Evolutionary conservation across 257 asterid genomes (phyloP).

Genomic region (Agastache rugosa): DNA sequence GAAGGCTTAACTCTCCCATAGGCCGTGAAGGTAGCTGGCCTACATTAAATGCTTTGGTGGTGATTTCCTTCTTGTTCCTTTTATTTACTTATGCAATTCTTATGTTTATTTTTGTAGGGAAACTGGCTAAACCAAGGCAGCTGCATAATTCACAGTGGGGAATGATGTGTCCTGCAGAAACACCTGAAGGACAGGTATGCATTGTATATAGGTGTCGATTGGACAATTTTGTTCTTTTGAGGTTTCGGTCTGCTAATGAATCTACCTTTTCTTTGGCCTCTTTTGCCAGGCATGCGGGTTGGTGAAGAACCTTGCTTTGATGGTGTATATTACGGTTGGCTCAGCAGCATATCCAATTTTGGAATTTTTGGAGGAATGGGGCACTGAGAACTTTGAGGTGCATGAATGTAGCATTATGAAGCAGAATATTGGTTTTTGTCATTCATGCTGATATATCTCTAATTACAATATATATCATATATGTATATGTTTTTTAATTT

Average conservation of each 20-base stretch:
- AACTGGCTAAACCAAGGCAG: conserved; percentile 98
- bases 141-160: conserved; percentile 99
- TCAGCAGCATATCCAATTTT: conserved; percentile 97
- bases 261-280: conserved; percentile 29
- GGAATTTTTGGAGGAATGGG: conserved; percentile 98
- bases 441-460: conserved; percentile 20
- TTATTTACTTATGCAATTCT: neutral
- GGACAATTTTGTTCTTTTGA: conserved; percentile 1
- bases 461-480: neutral
- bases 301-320: conserved; percentile 96
- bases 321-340: conserved; percentile 98
- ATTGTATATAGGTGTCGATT: conserved; percentile 22
- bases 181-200: conserved; percentile 95
- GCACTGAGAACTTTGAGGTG: conserved; percentile 99
- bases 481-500: conserved; percentile 18
- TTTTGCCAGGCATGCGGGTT: conserved; percentile 86
- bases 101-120: conserved; percentile 56
- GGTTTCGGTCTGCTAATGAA: conserved; percentile 5
- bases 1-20: conserved; percentile 94
- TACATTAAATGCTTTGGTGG: conserved; percentile 11
- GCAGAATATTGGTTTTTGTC: conserved; percentile 24
- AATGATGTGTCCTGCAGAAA: conserved; percentile 99
- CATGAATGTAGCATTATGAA: conserved; percentile 20
- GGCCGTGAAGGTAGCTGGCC: conserved; percentile 89
- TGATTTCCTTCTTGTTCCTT: neutral